Conservation (phyloP, 2,329 filamentous ascomycete genomes). For the Arthroderma uncinatum region DNA sequence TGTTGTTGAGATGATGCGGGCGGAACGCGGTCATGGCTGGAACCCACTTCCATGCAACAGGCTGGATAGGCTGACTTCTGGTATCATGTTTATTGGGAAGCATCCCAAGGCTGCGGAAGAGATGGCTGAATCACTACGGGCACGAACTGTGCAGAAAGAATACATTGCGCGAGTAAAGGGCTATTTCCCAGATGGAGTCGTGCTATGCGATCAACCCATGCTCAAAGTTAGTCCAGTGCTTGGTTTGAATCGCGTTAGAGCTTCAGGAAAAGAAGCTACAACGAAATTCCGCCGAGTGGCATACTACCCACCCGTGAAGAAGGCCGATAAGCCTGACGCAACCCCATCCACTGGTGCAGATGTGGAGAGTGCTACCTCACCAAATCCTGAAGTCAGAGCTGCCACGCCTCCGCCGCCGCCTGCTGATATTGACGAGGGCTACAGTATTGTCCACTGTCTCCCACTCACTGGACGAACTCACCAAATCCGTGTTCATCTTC, state of each 20-base stretch:
- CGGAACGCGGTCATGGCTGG: conserved; percentile 52
- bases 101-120: conserved; percentile 65
- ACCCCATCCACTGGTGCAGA: conserved; percentile 10
- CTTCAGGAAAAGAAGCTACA: conserved; percentile 76
- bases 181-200: conserved; percentile 79
- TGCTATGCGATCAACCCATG: conserved; percentile 88
- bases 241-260: conserved; percentile 84
- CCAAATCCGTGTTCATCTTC: conserved; percentile 86
- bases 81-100: conserved; percentile 97
- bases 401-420: conserved; percentile 22
- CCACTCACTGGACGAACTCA: conserved; percentile 91
- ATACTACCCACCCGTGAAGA: conserved; percentile 61
- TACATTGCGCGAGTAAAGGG: conserved; percentile 88
- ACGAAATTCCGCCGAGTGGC: conserved; percentile 87
- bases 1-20: conserved; percentile 82
- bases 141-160: conserved; percentile 80
- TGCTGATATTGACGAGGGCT: conserved; percentile 51
- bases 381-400: conserved; percentile 18
- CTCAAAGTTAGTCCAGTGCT: conserved; percentile 90
- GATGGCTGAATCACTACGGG: conserved; percentile 64
- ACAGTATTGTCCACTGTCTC: conserved; percentile 88
- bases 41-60: conserved; percentile 71
- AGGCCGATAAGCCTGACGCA: neutral
- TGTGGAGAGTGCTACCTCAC: conserved; percentile 9
- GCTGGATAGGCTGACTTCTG: conserved; percentile 86